phyloP scores from a whole-genome alignment of 805 yeast genomes.

The Starmerella vaccinii region DNA sequence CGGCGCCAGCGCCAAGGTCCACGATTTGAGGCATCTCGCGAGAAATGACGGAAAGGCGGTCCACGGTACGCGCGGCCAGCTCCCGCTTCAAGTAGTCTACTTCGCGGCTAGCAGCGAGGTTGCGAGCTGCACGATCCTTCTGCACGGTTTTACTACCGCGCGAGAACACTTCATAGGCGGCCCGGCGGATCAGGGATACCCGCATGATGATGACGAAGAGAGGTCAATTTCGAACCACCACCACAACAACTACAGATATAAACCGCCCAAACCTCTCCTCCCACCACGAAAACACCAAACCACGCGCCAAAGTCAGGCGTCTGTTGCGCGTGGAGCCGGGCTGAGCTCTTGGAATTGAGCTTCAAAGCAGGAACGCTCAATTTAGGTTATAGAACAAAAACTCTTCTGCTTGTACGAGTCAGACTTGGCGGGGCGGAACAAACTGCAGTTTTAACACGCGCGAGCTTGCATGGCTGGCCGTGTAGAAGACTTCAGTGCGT shows the following conservation, averaged over 20 bases:
- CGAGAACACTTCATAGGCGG: constrained; percentile 49
- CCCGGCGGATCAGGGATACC: constrained; percentile 27
- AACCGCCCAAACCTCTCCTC: not conserved
- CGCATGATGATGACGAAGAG: constrained; percentile 12
- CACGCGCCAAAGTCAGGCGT: not conserved
- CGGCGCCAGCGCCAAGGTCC: constrained; percentile 68
- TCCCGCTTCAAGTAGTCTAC: constrained; percentile 69
- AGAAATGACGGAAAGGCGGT: constrained; percentile 62
- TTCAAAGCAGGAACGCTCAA: too few relatives aligned
- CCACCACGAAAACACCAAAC: too few relatives aligned
- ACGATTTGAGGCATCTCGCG: constrained; percentile 50
- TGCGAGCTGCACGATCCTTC: constrained; percentile 41
- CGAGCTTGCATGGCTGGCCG: constrained; percentile 1
- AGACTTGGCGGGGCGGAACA: not conserved
- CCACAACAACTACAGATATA: not conserved
- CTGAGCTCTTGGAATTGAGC: too few relatives aligned
- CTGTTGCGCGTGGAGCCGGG: not conserved
- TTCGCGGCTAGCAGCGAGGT: constrained; percentile 40
- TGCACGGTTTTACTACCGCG: constrained; percentile 53
- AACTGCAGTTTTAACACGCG: not conserved
- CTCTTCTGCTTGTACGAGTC: too few relatives aligned
- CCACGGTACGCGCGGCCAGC: constrained; percentile 61
- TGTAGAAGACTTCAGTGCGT: constrained; percentile 16
- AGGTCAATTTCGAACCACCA: not conserved
- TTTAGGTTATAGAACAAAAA: too few relatives aligned